Evolutionary conservation across 2,329 filamentous ascomycete species (phyloP).

Genomic region (Aspergillus jensenii): DNA sequence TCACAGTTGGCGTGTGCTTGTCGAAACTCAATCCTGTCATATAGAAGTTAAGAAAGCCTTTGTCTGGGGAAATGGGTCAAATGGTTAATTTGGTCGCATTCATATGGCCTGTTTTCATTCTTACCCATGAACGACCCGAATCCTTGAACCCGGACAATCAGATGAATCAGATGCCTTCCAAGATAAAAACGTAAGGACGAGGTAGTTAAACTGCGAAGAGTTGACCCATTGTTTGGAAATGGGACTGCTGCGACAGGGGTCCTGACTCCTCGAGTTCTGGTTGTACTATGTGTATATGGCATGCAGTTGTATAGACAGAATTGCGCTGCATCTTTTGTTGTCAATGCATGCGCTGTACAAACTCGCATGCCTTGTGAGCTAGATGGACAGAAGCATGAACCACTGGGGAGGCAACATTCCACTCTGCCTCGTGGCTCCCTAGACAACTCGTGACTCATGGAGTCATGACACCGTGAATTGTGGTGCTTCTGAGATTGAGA

Average conservation of each 20-base stretch:
- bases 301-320: slow-evolving; percentile 18
- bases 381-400: slow-evolving; percentile 13
- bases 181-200: background rate
- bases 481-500: no score
- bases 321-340: slow-evolving; percentile 5
- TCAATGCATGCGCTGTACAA: background rate
- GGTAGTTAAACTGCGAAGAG: background rate
- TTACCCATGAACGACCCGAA: background rate
- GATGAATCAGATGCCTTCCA: background rate
- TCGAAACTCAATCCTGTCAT: slow-evolving; percentile 32
- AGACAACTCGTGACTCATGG: background rate
- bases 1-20: slow-evolving; percentile 33
- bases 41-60: slow-evolving; percentile 1
- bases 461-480: no score
- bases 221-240: background rate
- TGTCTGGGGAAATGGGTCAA: slow-evolving; percentile 10
- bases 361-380: slow-evolving; percentile 14
- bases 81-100: background rate
- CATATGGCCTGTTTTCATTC: background rate
- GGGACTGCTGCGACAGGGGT: background rate
- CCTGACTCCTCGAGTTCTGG: background rate
- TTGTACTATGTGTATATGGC: slow-evolving; percentile 11
- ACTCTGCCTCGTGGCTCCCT: background rate
- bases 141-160: background rate
- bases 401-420: background rate